These are phyloP conservation scores for Fonsecaea nubica DNA, from an alignment of 2,329 filamentous ascomycete genomes.

Conservation along the genomic window DNA sequence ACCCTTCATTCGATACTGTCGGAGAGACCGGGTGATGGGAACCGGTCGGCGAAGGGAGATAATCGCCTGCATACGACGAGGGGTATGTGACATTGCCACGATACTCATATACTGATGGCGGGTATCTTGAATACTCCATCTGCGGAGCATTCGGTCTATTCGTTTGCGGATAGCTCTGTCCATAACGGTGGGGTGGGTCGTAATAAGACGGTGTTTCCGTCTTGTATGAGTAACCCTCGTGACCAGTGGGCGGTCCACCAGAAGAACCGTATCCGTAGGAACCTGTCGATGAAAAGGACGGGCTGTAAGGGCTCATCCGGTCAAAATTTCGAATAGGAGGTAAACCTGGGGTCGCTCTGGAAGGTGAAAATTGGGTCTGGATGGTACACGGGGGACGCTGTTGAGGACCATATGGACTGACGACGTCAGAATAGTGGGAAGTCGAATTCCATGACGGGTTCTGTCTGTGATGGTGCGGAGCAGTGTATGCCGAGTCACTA, in stretches of 20 bases:
- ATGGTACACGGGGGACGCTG: slow-evolving; percentile 24
- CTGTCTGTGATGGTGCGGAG: slow-evolving; percentile 25
- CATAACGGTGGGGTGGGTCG: slow-evolving; percentile 30
- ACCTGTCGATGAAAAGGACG: slow-evolving; percentile 17
- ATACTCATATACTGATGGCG: slow-evolving; percentile 27
- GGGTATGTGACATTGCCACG: slow-evolving; percentile 20
- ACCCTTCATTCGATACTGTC: slow-evolving; percentile 24
- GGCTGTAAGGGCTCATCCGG: slow-evolving; percentile 20
- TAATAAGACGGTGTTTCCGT: slow-evolving; percentile 29
- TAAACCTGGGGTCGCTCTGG: slow-evolving; percentile 25
- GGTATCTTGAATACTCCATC: slow-evolving; percentile 28
- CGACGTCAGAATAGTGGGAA: slow-evolving; percentile 28
- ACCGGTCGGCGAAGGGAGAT: slow-evolving; percentile 19
- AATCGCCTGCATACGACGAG: slow-evolving; percentile 30
- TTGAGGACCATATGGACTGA: slow-evolving; percentile 22
- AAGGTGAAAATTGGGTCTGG: slow-evolving; percentile 19
- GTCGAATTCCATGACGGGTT: slow-evolving; percentile 30
- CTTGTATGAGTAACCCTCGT: slow-evolving; percentile 21
- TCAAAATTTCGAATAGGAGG: slow-evolving; percentile 32
- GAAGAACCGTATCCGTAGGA: slow-evolving; percentile 22
- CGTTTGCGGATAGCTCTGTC: slow-evolving; percentile 27
- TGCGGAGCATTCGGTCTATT: slow-evolving; percentile 21
- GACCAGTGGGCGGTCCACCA: slow-evolving; percentile 1
- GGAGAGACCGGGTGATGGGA: slow-evolving; percentile 28
- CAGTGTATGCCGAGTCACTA: slow-evolving; percentile 27